Evolutionary conservation across 2,329 filamentous ascomycete genomes (phyloP), one percentile per base, ranked within the genome.

Genomic region (Colletotrichum somersetense): DNA sequence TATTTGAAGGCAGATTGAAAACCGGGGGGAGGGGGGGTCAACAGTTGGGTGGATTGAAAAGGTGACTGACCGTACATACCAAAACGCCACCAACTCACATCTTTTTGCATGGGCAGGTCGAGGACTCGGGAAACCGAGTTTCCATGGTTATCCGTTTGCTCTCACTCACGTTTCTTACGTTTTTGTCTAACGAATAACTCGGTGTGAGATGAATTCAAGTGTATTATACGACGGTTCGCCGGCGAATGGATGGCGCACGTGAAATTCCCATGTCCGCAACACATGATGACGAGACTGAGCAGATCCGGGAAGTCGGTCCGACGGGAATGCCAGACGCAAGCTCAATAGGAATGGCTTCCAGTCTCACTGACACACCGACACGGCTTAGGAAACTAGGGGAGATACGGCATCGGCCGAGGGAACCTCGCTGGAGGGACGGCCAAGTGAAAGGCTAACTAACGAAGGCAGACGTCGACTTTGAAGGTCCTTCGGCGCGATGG

Each of bases 171-270:
- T 68, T 58, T 68, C 35, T 63, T 62, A 52, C 55, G n/a, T 38
- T 38, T 52, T 38, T 62, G 14, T 40, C 23, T 56, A 50, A 68
- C 16, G 69, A 72, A 63, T 63, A 55, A 69, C 53, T 63, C 65
- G 46, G 52, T 69, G 58, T 69, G 69, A 68, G 65, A 68, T 72
- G 69, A 59, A 71, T 72, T 44, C 69, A 72, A 69, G 38, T 63
- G 69, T 72, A 55, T 52, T 68, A 55, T 72, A 72, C 66, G 57
- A 71, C 18, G 33, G 42, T 68, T 62, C 50, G 16, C 56, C 20
- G n/a, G 50, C 40, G 30, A 35, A 67, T 20, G 44, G 14, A 40
- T 30, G 35, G 20, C 14, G 64, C 33, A 35, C 2, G n/a, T 50
- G 38, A n/a, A 33, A 44, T 38, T 18, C 18, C 33, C 14, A 38